Percentiles rank a stretch among this genome's conserved stretches.
These are phyloP conservation scores for Dendrobium catenatum DNA, from an alignment of 106 monocot species.

Conservation along the genomic window DNA sequence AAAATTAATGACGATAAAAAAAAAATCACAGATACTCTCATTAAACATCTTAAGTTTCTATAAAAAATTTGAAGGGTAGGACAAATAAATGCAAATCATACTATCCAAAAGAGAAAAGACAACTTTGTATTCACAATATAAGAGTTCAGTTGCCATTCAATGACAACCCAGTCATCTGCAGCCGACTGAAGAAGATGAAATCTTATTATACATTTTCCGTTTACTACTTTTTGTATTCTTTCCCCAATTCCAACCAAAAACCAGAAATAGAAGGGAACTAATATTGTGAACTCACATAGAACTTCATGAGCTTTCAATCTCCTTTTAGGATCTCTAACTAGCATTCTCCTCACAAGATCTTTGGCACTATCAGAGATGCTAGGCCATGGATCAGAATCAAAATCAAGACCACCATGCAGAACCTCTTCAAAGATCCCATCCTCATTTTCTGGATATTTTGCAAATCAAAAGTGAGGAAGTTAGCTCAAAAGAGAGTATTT, in stretches of 20 bases:
- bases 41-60: neutral
- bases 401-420: slow-evolving; percentile 20
- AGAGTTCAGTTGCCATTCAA: neutral
- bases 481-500: neutral
- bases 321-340: slow-evolving; percentile 26
- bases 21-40: neutral
- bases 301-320: slow-evolving; percentile 31
- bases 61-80: neutral
- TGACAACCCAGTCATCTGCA: neutral
- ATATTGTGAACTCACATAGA: slow-evolving; percentile 18
- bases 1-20: neutral
- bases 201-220: neutral
- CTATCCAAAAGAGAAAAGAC: neutral
- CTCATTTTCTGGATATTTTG: slow-evolving; percentile 17
- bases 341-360: slow-evolving; percentile 30
- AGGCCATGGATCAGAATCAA: slow-evolving; percentile 34
- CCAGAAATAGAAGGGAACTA: neutral
- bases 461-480: neutral
- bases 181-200: neutral
- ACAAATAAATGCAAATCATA: neutral
- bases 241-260: neutral
- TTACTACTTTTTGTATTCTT: neutral
- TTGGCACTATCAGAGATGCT: slow-evolving; percentile 29
- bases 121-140: neutral
- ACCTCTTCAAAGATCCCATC: slow-evolving; percentile 31